Conservation (phyloP, 345 rosid species). For the Syzygium grande region DNA sequence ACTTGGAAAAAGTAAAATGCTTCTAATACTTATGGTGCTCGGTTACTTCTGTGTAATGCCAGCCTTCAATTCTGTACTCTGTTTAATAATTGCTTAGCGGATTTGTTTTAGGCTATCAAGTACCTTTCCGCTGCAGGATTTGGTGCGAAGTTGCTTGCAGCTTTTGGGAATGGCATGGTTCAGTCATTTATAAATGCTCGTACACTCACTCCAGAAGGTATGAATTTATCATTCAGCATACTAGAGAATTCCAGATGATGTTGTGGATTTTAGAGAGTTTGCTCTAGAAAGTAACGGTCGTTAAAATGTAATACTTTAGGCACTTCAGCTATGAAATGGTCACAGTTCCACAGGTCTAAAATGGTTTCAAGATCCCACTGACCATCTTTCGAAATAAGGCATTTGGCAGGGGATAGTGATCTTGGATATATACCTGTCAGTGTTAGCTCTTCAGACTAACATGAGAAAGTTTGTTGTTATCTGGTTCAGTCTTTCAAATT, state of each 20-base stretch:
- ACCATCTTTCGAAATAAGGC: not conserved
- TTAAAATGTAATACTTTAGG: not conserved
- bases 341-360: not conserved
- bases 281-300: not conserved
- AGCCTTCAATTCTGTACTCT: not conserved
- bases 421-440: not conserved
- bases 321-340: not conserved
- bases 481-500: not conserved
- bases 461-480: not conserved
- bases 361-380: not conserved
- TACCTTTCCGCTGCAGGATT: conserved; percentile 95
- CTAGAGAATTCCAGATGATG: not conserved
- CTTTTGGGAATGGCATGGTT: conserved; percentile 93
- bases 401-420: not conserved
- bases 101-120: conserved; percentile 68
- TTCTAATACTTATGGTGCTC: not conserved
- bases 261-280: not conserved
- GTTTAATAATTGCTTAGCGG: conserved; percentile 6
- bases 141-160: conserved; percentile 91
- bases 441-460: not conserved
- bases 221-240: not conserved
- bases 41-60: not conserved
- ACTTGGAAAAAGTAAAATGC: not conserved
- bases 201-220: conserved; percentile 71
- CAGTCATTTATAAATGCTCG: conserved; percentile 89